Evolutionary conservation across 2,329 filamentous ascomycete genomes (phyloP), one percentile per base, ranked within the genome.

Genomic region (Pyrenochaeta sp.): DNA sequence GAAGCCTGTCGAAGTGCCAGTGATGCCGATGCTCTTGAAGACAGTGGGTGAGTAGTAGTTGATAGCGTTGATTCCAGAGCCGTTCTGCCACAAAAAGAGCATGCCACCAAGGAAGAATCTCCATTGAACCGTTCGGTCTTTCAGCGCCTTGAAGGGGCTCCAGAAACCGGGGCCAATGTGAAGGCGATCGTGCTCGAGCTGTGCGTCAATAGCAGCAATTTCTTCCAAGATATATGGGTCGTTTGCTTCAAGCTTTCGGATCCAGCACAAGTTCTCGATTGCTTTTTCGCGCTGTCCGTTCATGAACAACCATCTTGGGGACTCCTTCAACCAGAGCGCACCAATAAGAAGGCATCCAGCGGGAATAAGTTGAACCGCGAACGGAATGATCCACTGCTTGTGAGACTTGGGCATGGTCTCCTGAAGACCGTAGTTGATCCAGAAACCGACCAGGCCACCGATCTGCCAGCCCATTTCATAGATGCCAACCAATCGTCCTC

Each of bases 71-170:
- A 90, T 90, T 2, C 88, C 88, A 3, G 75, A 79, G 35, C 85
- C 85, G 58, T 93, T 93, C 70, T 93, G 89, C 79, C 85, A 90
- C 39, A 92, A 74, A 76, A 92, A 92, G 14, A 93, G 77, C 60
- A 88, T 81, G 41, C 81, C 81, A 32, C 88, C 88, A 8, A 92
- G 78, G 66, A 89, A 81, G 71, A 93, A 85, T 28, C 88, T 82
- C 76, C 84, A 89, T 54, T 82, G 82, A 18, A 88, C 80, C 61
- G 80, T 80, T 44, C 73, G 76, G 53, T 65, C 48, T 42, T 63
- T 68, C 41, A 60, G 53, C 21, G 61, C 61, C 35, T 42, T 57
- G 40, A 67, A 68, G 1, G 63, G 65, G 26, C 86, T 85, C 84
- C 84, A 90, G 77, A 91, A 90, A 3, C 88, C 88, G 11, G 81